A percentile compares a stretch with the other conserved stretches of the same genome.
Conservation (phyloP, 140 eudicot genomes). For the Senecio squalidus region DNA sequence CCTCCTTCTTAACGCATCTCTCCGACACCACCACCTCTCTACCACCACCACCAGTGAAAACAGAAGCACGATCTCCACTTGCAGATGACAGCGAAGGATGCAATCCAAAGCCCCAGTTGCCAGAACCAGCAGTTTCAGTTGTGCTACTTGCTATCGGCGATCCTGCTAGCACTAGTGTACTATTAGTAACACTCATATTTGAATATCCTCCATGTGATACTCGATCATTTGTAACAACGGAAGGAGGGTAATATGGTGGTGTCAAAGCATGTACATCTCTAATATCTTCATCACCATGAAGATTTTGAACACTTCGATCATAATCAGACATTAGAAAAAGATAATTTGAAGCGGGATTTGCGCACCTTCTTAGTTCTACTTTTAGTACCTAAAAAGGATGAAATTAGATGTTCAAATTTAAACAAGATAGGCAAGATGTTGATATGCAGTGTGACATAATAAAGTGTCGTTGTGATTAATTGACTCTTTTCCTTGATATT, state of each 20-base stretch:
- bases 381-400: conserved; percentile 19
- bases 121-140: conserved; percentile 18
- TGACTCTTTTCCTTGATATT: conserved; percentile 18
- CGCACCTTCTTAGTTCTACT: conserved; percentile 10
- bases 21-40: conserved; percentile 20
- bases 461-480: conserved; percentile 17
- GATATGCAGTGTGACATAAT: conserved; percentile 24
- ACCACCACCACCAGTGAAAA: conserved; percentile 12
- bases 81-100: conserved; percentile 36
- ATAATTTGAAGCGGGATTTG: conserved; percentile 15
- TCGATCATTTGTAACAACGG: conserved; percentile 36
- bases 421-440: conserved; percentile 24
- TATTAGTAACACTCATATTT: conserved; percentile 42
- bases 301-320: conserved; percentile 33
- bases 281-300: conserved; percentile 37
- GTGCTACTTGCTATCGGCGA: conserved; percentile 36
- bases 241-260: conserved; percentile 40
- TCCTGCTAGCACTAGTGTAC: conserved; percentile 70
- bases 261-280: conserved; percentile 73
- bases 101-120: conserved; percentile 15
- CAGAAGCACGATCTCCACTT: conserved; percentile 7
- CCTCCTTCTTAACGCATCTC: conserved; percentile 70
- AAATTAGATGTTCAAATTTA: conserved; percentile 15
- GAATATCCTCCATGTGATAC: conserved; percentile 40
- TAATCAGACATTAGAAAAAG: conserved; percentile 27